Percentiles rank a stretch among this genome's conserved stretches.
These are phyloP conservation scores for Beauveria varroae DNA, from an alignment of 2,329 filamentous ascomycete species.

Conservation along the genomic window DNA sequence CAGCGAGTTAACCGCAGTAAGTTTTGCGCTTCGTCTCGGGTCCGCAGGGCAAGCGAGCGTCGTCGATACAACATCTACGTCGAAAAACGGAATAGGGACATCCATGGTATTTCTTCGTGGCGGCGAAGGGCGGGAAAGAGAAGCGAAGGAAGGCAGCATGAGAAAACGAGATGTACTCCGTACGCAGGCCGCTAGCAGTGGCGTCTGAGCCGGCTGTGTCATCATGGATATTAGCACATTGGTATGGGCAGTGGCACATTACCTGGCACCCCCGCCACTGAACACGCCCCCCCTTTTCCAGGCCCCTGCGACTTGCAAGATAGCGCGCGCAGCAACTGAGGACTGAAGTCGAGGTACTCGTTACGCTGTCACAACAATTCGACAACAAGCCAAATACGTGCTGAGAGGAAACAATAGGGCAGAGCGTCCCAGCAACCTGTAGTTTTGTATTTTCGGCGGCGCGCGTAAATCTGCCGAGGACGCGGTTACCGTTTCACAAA, in stretches of 20 bases:
- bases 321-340: not conserved
- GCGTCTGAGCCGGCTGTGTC: slow-evolving; percentile 1
- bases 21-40: not conserved
- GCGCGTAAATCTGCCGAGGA: not conserved
- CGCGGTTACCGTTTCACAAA: not conserved
- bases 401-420: not conserved
- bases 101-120: not conserved
- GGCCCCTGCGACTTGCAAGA: slow-evolving; percentile 7
- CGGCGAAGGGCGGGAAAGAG: not conserved
- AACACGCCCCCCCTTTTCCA: slow-evolving; percentile 1
- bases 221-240: slow-evolving; percentile 4
- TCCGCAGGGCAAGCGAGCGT: not conserved
- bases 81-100: not conserved
- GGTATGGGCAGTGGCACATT: not conserved
- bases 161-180: not conserved
- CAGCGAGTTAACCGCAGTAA: not conserved
- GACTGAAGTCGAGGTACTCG: not conserved
- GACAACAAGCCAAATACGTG: not conserved
- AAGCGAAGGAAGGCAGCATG: not conserved
- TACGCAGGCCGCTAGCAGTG: not conserved
- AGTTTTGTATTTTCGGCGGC: not conserved
- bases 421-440: not conserved
- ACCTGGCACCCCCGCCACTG: not conserved
- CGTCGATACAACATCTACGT: not conserved
- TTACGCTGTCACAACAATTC: not conserved